Evolutionary conservation across 306 rosid genomes (phyloP).

Genomic region (Gleditsia sinensis): DNA sequence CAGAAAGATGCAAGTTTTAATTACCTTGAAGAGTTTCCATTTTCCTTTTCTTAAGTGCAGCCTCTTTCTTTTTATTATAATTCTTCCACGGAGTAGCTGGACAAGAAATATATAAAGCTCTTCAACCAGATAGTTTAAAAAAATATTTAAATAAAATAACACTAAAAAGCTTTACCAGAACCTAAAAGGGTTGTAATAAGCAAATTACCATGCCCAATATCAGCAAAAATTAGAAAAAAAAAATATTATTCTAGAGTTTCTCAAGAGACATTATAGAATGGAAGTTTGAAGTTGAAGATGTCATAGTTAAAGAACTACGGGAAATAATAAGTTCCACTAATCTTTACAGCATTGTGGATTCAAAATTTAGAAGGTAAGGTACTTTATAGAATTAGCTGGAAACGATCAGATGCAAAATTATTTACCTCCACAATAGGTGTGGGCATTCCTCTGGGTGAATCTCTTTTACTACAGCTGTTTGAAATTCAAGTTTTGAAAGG

Average conservation of each 20-base stretch:
- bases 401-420: background rate
- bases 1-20: conserved; percentile 36
- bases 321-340: background rate
- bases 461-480: background rate
- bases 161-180: conserved; percentile 29
- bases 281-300: background rate
- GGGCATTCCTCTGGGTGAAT: background rate
- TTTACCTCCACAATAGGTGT: background rate
- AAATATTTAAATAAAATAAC: conserved; percentile 23
- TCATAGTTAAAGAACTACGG: background rate
- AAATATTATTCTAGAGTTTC: background rate
- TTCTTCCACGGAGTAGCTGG: conserved; percentile 79
- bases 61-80: conserved; percentile 74
- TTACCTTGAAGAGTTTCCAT: conserved; percentile 79
- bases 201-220: conserved; percentile 25
- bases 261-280: conserved; percentile 13
- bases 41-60: conserved; percentile 76
- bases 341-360: background rate
- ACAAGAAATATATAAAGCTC: conserved; percentile 40
- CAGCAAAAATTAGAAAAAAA: background rate
- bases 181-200: conserved; percentile 34
- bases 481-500: background rate
- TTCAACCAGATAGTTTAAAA: conserved; percentile 25
- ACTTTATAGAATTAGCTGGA: background rate
- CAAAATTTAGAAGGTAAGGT: background rate